Evolutionary conservation across 2,329 filamentous ascomycete genomes (phyloP).

Genomic region (Dactylellina leptospora): DNA sequence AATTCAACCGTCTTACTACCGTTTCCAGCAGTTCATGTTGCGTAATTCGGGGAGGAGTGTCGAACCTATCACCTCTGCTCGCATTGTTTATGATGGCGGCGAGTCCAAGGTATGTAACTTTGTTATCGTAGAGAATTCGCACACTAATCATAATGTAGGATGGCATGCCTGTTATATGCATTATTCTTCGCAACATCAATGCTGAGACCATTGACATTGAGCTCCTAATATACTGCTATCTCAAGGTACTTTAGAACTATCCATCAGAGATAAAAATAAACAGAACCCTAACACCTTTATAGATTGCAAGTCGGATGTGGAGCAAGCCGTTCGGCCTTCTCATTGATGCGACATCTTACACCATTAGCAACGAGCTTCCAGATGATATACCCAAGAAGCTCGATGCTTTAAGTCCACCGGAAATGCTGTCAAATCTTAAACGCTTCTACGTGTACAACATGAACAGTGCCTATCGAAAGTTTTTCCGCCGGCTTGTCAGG

Average conservation of each 20-base stretch:
- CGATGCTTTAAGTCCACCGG: constrained; percentile 70
- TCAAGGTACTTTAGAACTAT: constrained; percentile 67
- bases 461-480: constrained; percentile 75
- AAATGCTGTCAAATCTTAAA: constrained; percentile 69
- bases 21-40: constrained; percentile 78
- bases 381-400: constrained; percentile 71
- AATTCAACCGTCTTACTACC: constrained; percentile 71
- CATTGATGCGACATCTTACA: constrained; percentile 75
- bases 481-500: constrained; percentile 71
- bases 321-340: constrained; percentile 74
- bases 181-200: constrained; percentile 74
- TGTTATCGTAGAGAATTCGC: constrained; percentile 60
- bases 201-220: constrained; percentile 72
- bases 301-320: constrained; percentile 76
- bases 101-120: constrained; percentile 67
- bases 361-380: constrained; percentile 72
- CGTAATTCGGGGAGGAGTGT: constrained; percentile 73
- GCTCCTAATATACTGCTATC: constrained; percentile 72
- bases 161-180: constrained; percentile 73
- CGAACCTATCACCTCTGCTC: constrained; percentile 71
- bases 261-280: neutral
- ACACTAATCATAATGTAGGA: constrained; percentile 62
- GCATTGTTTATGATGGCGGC: constrained; percentile 75
- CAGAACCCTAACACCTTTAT: constrained; percentile 50
- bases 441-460: constrained; percentile 77